These are phyloP conservation scores for Rhamnella rubrinervis DNA, from an alignment of 331 rosid species.

Conservation along the genomic window DNA sequence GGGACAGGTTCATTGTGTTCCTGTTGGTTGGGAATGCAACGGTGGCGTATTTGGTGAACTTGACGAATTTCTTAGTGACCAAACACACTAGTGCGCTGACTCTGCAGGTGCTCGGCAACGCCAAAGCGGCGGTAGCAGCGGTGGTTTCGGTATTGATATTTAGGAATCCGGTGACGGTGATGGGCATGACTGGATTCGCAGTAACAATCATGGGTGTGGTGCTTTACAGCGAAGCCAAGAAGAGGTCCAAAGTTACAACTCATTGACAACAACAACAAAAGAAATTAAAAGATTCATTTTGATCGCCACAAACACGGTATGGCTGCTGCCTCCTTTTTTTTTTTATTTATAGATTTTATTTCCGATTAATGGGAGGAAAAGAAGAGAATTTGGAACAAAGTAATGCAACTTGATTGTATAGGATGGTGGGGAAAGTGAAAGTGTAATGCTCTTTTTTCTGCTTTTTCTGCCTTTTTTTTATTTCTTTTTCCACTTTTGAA, in stretches of 20 bases:
- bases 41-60: conserved; percentile 83
- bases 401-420: conserved; percentile 51
- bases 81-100: conserved; percentile 96
- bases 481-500: conserved; percentile 11
- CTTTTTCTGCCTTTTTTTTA: neutral
- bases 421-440: conserved; percentile 37
- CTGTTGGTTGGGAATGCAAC: conserved; percentile 86
- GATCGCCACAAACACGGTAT: conserved; percentile 26
- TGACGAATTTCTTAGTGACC: conserved; percentile 88
- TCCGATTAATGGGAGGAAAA: conserved; percentile 20
- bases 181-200: conserved; percentile 87
- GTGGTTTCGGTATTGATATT: conserved; percentile 90
- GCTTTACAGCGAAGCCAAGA: conserved; percentile 93
- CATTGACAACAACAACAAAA: conserved; percentile 34
- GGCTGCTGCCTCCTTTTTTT: neutral
- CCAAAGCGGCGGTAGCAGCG: conserved; percentile 91
- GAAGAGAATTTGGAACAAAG: conserved; percentile 24
- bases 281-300: conserved; percentile 19
- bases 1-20: conserved; percentile 57
- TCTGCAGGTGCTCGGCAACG: conserved; percentile 87
- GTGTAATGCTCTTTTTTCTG: conserved; percentile 19
- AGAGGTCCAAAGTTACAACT: conserved; percentile 73
- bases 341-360: conserved; percentile 1
- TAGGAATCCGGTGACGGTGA: conserved; percentile 75
- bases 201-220: conserved; percentile 89